Percentiles rank a stretch among this genome's conserved stretches.
Evolutionary conservation across 2,329 filamentous ascomycete genomes (phyloP).

Genomic region (Botrytis hyacinthi): DNA sequence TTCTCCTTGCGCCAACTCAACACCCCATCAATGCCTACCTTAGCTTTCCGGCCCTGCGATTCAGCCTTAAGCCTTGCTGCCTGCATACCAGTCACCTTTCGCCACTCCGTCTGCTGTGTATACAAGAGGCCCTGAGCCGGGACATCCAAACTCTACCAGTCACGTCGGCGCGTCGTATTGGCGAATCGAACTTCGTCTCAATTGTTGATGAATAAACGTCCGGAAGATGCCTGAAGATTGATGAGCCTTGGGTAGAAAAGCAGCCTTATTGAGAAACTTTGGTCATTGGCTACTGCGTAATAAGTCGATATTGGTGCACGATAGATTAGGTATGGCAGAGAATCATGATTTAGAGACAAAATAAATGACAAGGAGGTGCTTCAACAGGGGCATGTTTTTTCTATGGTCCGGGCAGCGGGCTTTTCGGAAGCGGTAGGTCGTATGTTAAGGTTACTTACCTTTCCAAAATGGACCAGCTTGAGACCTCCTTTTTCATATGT

Average conservation of each 20-base stretch:
- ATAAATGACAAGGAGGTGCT: slow-evolving; percentile 18
- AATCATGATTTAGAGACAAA: slow-evolving; percentile 12
- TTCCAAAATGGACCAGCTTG: background rate
- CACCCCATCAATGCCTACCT: slow-evolving; percentile 43
- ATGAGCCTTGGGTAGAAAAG: background rate
- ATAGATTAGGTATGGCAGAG: slow-evolving; percentile 21
- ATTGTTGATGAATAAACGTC: background rate
- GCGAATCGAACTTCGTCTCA: slow-evolving; percentile 8
- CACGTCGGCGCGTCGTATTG: slow-evolving; percentile 10
- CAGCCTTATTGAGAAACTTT: slow-evolving; percentile 14
- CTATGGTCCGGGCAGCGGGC: slow-evolving; percentile 18
- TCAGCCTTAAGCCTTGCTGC: slow-evolving; percentile 56
- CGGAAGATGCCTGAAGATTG: background rate
- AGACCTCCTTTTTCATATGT: slow-evolving; percentile 11
- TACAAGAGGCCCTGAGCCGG: slow-evolving; percentile 28
- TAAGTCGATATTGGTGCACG: slow-evolving; percentile 18
- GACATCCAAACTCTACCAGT: slow-evolving; percentile 21
- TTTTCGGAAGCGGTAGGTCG: slow-evolving; percentile 6
- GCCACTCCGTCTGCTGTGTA: slow-evolving; percentile 36
- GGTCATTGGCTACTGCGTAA: slow-evolving; percentile 19
- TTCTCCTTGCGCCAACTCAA: slow-evolving; percentile 21
- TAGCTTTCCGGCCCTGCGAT: slow-evolving; percentile 59
- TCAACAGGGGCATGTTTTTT: slow-evolving; percentile 21
- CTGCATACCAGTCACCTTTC: slow-evolving; percentile 43
- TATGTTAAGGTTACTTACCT: background rate